Evolutionary conservation across 2,329 filamentous ascomycete genomes (phyloP), one percentile per base, ranked within the genome.

Genomic region (Monascus ruber): DNA sequence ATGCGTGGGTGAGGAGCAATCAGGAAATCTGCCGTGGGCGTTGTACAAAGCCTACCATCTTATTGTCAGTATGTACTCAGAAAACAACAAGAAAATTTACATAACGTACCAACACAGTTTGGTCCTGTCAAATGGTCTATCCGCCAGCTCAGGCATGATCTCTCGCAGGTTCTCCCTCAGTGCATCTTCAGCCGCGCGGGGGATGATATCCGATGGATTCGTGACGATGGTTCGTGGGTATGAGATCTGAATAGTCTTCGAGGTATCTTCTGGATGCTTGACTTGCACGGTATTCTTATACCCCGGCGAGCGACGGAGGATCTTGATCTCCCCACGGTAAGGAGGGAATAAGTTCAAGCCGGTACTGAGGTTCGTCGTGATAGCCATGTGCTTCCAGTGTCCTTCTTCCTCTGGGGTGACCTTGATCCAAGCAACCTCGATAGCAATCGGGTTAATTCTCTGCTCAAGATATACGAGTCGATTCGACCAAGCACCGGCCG

Each of bases 401-500:
- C 67, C 65, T 56, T 85, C 74, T 60, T 94, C 87, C 6, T 73
- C 71, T 1, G 73, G 63, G 0, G 76, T 81, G 44, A 94, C 69
- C 42, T 78, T 70, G 45, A 93, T 63, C 62, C 89, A 94, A 11
- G 73, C 81, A 6, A 94, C 57, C 1, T 76, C 73, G 53, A 94
- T 87, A 6, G 83, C 87, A 0, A 85, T 88, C 1, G 86, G 82
- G 42, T 80, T 73, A 38, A 78, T 79, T 31, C 83, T 74, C 26
- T 85, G 84, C 38, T 77, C 69, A 0, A 93, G 66, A 53, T 91
- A 81, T 37, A 94, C 63, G 9, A 94, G 69, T 1, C 74, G 71
- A 2, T 79, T 76, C 1, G 82, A 84, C 88, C 87, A 94, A 2
- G 87, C 85, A 17, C 87, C 88, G 0, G 85, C 77, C 0, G 88